Evolutionary conservation across 2,329 filamentous ascomycete species (phyloP).

Genomic region (Xylaria sp.): DNA sequence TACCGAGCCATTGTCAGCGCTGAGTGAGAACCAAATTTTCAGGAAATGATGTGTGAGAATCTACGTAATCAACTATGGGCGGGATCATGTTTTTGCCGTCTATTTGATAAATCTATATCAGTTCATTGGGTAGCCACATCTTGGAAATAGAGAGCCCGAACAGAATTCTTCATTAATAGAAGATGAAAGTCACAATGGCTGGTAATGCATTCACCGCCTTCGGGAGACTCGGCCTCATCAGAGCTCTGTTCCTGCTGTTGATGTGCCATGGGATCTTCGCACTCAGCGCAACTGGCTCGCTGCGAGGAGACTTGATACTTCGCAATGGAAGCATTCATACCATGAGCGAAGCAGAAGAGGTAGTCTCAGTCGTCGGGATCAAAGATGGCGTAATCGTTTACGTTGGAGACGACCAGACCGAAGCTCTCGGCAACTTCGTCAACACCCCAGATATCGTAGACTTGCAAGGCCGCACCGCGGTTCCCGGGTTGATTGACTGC

Average conservation of each 20-base stretch:
- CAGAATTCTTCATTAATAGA: too few species aligned
- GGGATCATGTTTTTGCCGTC: too few species aligned
- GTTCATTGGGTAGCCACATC: too few species aligned
- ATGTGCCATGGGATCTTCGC: background rate
- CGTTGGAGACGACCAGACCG: slow-evolving; percentile 32
- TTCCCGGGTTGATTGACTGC: slow-evolving; percentile 39
- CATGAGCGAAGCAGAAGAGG: slow-evolving; percentile 25
- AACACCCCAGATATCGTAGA: slow-evolving; percentile 29
- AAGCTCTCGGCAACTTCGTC: slow-evolving; percentile 24
- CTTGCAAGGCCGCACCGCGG: slow-evolving; percentile 30
- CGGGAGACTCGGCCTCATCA: background rate
- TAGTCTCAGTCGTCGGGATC: slow-evolving; percentile 34
- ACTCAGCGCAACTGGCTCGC: background rate
- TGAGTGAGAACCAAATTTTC: too few species aligned
- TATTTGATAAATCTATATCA: too few species aligned
- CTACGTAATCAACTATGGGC: too few species aligned
- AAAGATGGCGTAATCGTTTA: slow-evolving; percentile 36
- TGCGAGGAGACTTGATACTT: slow-evolving; percentile 34
- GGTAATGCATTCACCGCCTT: background rate
- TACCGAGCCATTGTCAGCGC: too few species aligned
- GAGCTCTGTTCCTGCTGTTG: background rate
- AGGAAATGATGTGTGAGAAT: too few species aligned
- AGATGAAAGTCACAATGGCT: background rate
- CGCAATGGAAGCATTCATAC: slow-evolving; percentile 38
- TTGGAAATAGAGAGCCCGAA: too few species aligned